Conservation (phyloP, 2,329 filamentous ascomycete species). For the Atkinsonella hypoxylon region DNA sequence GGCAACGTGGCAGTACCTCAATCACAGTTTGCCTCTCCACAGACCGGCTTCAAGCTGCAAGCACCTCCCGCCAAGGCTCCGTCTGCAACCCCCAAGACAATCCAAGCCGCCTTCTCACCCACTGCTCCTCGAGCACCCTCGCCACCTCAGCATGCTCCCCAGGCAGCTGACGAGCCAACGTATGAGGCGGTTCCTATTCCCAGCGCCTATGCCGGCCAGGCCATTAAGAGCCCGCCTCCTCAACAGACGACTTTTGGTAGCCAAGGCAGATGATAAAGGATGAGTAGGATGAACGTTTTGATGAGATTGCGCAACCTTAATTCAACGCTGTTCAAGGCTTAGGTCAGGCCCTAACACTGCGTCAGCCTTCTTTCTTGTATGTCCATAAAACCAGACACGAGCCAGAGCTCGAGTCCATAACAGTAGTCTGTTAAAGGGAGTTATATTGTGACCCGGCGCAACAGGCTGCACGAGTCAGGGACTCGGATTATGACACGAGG, state of each 20-base stretch:
- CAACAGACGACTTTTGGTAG: conserved; percentile 33
- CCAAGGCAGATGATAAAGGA: conserved; percentile 12
- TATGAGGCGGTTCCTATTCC: conserved; percentile 86
- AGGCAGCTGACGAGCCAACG: conserved; percentile 67
- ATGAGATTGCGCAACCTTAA: neutral
- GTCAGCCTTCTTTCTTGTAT: no score
- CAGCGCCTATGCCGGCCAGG: conserved; percentile 58
- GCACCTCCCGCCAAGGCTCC: conserved; percentile 71
- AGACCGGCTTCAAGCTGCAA: conserved; percentile 72
- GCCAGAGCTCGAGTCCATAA: no score
- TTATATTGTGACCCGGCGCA: no score
- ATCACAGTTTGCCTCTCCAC: conserved; percentile 44
- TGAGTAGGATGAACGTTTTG: neutral
- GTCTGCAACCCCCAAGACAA: conserved; percentile 59
- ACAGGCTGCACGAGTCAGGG: no score
- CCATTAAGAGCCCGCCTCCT: conserved; percentile 38
- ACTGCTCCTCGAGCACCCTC: conserved; percentile 15
- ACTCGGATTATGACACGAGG: no score
- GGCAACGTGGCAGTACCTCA: conserved; percentile 47
- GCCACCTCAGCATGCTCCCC: conserved; percentile 41
- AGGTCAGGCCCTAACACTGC: no score
- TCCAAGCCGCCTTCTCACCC: conserved; percentile 50
- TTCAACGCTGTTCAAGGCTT: no score
- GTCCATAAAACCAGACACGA: no score
- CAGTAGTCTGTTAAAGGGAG: no score